These are phyloP conservation scores for Craterostigma plantagineum DNA, from an alignment of 257 asterid genomes.

Conservation along the genomic window DNA sequence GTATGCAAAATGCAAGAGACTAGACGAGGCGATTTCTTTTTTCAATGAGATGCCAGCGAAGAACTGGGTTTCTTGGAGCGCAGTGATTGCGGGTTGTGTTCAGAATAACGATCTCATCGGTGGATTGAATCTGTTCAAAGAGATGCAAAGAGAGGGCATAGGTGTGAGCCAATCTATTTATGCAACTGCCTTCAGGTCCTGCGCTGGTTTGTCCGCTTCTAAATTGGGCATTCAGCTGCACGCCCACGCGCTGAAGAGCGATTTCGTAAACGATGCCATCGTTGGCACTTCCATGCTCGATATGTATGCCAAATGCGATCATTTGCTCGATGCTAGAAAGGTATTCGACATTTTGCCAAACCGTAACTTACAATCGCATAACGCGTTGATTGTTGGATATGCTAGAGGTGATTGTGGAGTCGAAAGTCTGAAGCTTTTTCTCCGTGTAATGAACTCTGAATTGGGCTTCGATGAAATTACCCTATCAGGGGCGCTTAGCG, in stretches of 20 bases:
- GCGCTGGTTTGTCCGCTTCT: conserved; percentile 41
- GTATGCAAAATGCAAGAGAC: conserved; percentile 77
- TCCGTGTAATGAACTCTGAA: conserved; percentile 26
- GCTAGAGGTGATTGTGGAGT: conserved; percentile 48
- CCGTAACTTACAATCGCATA: conserved; percentile 55
- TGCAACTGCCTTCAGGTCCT: conserved; percentile 65
- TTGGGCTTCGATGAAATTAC: conserved; percentile 72
- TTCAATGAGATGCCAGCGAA: conserved; percentile 43
- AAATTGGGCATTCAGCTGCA: conserved; percentile 61
- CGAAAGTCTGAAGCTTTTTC: conserved; percentile 45
- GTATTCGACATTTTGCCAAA: conserved; percentile 40
- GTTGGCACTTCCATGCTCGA: conserved; percentile 79
- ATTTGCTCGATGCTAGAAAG: conserved; percentile 31
- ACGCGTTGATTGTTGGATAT: conserved; percentile 62
- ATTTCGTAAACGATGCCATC: conserved; percentile 41
- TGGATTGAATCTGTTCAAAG: conserved; percentile 46
- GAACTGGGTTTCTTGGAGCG: conserved; percentile 87
- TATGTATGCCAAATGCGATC: conserved; percentile 65
- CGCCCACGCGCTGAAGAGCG: conserved; percentile 50
- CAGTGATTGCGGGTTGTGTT: conserved; percentile 52
- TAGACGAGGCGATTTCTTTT: conserved; percentile 29
- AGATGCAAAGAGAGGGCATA: conserved; percentile 53
- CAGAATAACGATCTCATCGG: conserved; percentile 33
- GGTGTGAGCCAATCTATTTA: conserved; percentile 70
- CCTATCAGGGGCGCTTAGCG: conserved; percentile 58